phyloP scores from a whole-genome alignment of 352 stramenopile genomes.

The Globisporangium carolinianum region DNA sequence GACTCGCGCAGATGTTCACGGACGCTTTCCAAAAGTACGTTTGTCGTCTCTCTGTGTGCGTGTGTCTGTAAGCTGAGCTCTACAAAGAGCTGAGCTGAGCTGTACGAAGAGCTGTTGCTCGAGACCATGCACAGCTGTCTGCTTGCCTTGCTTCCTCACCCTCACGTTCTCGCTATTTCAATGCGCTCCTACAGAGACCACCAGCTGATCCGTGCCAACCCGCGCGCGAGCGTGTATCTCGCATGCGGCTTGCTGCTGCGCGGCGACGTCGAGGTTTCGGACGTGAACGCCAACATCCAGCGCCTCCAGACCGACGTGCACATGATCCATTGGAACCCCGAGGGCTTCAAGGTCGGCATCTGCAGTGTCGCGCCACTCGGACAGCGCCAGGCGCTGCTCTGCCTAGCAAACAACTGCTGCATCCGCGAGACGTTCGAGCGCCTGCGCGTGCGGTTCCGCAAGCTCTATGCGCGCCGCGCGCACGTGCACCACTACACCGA shows the following conservation, averaged over 20 bases:
- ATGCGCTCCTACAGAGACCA: conserved; percentile 36
- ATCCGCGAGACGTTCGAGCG: conserved; percentile 79
- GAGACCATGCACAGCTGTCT: no score
- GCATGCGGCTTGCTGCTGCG: conserved; percentile 83
- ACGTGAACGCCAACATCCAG: conserved; percentile 87
- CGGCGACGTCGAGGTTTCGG: conserved; percentile 80
- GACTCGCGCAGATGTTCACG: conserved; percentile 59
- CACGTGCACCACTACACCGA: conserved; percentile 88
- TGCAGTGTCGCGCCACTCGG: conserved; percentile 59
- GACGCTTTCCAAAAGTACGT: conserved; percentile 58
- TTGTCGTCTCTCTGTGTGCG: background rate
- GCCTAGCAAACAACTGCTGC: conserved; percentile 84
- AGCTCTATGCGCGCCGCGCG: conserved; percentile 68
- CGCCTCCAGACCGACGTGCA: conserved; percentile 67
- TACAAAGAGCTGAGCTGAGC: no score
- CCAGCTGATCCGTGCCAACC: conserved; percentile 73
- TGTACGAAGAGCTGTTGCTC: no score
- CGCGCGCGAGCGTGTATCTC: conserved; percentile 66
- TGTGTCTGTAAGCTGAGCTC: background rate
- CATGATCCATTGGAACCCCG: conserved; percentile 90
- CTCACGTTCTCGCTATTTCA: background rate
- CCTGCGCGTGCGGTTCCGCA: conserved; percentile 66
- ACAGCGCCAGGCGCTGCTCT: conserved; percentile 62
- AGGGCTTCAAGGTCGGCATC: conserved; percentile 88
- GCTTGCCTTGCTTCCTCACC: background rate